Evolutionary conservation across 1,284 basidiomycete species (phyloP).

Genomic region (Austropuccinia psidii): DNA sequence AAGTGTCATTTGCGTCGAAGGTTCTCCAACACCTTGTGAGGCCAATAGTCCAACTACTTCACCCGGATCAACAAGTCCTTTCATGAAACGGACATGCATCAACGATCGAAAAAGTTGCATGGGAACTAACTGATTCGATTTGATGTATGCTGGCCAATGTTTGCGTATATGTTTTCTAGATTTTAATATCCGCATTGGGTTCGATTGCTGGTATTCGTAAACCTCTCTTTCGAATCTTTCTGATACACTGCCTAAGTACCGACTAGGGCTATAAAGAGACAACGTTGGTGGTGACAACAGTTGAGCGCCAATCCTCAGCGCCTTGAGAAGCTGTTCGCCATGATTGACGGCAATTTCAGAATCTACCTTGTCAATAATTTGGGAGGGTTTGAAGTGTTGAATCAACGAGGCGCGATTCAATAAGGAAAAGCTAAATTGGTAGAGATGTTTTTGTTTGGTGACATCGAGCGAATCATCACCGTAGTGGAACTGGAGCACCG

Average conservation of each 20-base stretch:
- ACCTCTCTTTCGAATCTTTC: constrained; percentile 82
- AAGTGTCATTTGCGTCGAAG: constrained; percentile 98
- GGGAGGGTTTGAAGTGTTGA: constrained; percentile 62
- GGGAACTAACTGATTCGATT: constrained; percentile 54
- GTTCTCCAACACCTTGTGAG: constrained; percentile 98
- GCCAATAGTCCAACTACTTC: constrained; percentile 95
- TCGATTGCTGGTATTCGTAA: constrained; percentile 69
- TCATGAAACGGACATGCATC: constrained; percentile 85
- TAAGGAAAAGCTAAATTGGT: constrained; percentile 87
- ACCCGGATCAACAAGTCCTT: constrained; percentile 88
- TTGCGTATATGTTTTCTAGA: constrained; percentile 53
- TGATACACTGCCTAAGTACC: constrained; percentile 80
- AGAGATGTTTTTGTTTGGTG: constrained; percentile 60
- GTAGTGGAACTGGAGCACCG: constrained; percentile 92
- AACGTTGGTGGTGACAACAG: constrained; percentile 64
- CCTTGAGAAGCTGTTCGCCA: constrained; percentile 87
- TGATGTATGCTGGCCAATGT: constrained; percentile 46
- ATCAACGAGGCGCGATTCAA: constrained; percentile 76
- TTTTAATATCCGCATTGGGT: constrained; percentile 66
- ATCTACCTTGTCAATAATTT: constrained; percentile 59
- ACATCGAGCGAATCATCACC: constrained; percentile 96
- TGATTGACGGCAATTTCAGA: constrained; percentile 63
- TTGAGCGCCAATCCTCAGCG: constrained; percentile 54
- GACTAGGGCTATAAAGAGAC: constrained; percentile 67
- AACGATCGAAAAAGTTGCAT: constrained; percentile 63